A percentile compares a stretch with the other conserved stretches of the same genome.
phyloP scores from a whole-genome alignment of 352 stramenopile species.

The Phytophthora citrophthora region DNA sequence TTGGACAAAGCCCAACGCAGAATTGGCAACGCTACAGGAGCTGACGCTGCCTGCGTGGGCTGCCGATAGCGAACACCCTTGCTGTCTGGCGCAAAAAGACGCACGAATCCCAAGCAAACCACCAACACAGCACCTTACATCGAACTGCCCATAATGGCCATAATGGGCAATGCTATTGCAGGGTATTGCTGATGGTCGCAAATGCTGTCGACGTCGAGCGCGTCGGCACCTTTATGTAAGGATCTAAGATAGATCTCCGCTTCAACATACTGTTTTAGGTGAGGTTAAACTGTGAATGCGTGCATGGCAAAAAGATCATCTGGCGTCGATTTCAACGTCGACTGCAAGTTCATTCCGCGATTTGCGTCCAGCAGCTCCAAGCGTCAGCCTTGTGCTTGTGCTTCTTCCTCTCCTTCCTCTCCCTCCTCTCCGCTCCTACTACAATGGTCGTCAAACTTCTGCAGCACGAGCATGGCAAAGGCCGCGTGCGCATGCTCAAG shows the following conservation, averaged over 20 bases:
- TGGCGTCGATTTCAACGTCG: slow-evolving; percentile 16
- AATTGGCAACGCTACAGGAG: too few relatives aligned
- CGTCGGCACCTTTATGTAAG: slow-evolving; percentile 18
- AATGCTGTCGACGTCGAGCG: slow-evolving; percentile 17
- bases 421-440: background rate
- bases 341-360: slow-evolving; percentile 40
- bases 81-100: too few relatives aligned
- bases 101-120: too few relatives aligned
- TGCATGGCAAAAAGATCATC: slow-evolving; percentile 10
- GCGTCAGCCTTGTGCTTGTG: background rate
- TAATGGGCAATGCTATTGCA: too few relatives aligned
- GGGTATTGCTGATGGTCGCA: too few relatives aligned
- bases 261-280: slow-evolving; percentile 18
- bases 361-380: slow-evolving; percentile 40
- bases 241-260: slow-evolving; percentile 1
- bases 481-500: slow-evolving; percentile 87
- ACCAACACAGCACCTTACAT: slow-evolving; percentile 9
- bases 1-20: too few relatives aligned
- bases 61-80: too few relatives aligned
- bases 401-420: background rate
- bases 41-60: too few relatives aligned
- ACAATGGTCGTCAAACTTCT: slow-evolving; percentile 77
- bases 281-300: slow-evolving; percentile 19
- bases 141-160: too few relatives aligned
- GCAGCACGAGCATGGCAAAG: slow-evolving; percentile 86